Evolutionary conservation across 208 protist species (phyloP), one percentile per base, ranked within the genome.

Genomic region (Endotrypanum monterogeii): DNA sequence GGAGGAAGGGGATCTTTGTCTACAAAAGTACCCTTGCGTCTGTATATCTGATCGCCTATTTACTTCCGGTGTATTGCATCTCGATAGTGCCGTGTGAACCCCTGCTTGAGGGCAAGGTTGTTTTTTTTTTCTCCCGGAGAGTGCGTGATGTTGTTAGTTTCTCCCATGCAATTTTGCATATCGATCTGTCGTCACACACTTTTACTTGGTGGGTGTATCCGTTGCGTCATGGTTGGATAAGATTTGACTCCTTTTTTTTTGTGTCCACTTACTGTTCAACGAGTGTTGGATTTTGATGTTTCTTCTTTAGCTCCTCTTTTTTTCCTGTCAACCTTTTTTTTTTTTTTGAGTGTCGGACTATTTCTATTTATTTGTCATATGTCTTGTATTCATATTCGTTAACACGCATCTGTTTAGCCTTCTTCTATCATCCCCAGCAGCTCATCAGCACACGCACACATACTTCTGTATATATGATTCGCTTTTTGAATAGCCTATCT

Each of bases 321-420:
- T 67, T 30, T 67, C 3, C 32, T 3, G 55, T 20, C 55, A 60
- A 20, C 11, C 18, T 23, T 35, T 35, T 52, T 14, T 35, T 28
- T 0, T 8, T 32, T 51, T 51, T 32, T 62, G n/a, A 41, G 30
- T 62, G 56, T 30, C n/a, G 30, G 41, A 46, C 41, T 9, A 9
- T 46, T 12, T 46, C 9, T 46, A 46, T 46, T 46, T 9, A 46
- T 3, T 68, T 52, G 3, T 66, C 3, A 9, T 18, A 25, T 35
- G 25, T 20, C 44, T 51, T 35, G 37, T 67, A 62, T 62, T 41
- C 56, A 39, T 62, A 62, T 39, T 62, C 56, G 32, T 62, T 62
- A 30, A 30, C 9, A 20, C 61, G 46, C 35, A 20, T 44, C n/a
- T 32, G 6, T 51, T 48, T n/a, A 18, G 1, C 50, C 32, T 23